phyloP scores from a whole-genome alignment of 495 filamentous ascomycete genomes.

The Xylaria venustula region DNA sequence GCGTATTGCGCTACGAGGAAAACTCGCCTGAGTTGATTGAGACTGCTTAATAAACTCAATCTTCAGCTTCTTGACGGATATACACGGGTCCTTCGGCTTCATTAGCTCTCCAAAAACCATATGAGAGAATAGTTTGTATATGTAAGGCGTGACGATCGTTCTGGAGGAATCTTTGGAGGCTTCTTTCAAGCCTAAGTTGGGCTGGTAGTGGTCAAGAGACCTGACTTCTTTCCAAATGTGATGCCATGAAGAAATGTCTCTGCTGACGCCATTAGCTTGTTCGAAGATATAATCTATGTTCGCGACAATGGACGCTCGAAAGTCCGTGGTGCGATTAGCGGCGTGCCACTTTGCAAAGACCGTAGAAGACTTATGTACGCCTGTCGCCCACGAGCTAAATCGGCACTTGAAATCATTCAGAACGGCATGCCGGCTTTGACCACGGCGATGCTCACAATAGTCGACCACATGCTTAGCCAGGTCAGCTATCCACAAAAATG shows the following conservation, averaged over 20 bases:
- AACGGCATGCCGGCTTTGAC: slow-evolving; percentile 31
- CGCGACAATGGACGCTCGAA: slow-evolving; percentile 51
- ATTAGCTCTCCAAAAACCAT: slow-evolving; percentile 58
- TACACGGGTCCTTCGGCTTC: slow-evolving; percentile 17
- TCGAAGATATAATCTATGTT: slow-evolving; percentile 64
- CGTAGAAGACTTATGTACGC: slow-evolving; percentile 34
- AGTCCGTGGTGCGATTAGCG: slow-evolving; percentile 51
- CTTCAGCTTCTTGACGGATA: slow-evolving; percentile 9
- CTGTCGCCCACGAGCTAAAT: slow-evolving; percentile 56
- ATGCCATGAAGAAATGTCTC: slow-evolving; percentile 16
- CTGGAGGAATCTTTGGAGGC: slow-evolving; percentile 16
- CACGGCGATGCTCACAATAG: slow-evolving; percentile 42
- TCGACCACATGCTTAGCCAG: slow-evolving; percentile 68
- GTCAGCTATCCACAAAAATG: slow-evolving; percentile 66
- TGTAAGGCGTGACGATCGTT: slow-evolving; percentile 68
- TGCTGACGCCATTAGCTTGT: slow-evolving; percentile 49
- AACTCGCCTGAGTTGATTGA: slow-evolving; percentile 10
- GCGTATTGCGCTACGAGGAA: slow-evolving; percentile 12
- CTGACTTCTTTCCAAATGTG: slow-evolving; percentile 18
- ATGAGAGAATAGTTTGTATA: slow-evolving; percentile 60
- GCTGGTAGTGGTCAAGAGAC: slow-evolving; percentile 12
- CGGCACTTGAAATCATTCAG: slow-evolving; percentile 51
- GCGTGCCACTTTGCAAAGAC: slow-evolving; percentile 50
- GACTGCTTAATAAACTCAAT: slow-evolving; percentile 10
- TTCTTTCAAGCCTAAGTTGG: too few species aligned